phyloP scores from a whole-genome alignment of 2,329 filamentous ascomycete genomes.

The Cladosporium sp. region DNA sequence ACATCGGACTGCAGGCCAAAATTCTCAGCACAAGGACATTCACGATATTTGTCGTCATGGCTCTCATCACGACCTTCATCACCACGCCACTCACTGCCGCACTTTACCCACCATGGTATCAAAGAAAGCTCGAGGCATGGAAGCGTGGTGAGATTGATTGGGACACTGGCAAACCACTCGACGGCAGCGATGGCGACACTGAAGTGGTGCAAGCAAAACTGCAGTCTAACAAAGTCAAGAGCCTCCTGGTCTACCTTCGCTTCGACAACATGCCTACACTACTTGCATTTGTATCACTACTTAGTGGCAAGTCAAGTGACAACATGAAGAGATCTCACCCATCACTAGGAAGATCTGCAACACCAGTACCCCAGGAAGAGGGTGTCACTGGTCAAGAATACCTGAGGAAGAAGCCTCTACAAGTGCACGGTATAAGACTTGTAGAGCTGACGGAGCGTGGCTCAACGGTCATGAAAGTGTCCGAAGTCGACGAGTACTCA shows the following conservation, averaged over 20 bases:
- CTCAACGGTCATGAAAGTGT: constrained; percentile 91
- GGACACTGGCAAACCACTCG: constrained; percentile 58
- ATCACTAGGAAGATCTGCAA: constrained; percentile 18
- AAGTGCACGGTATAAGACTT: constrained; percentile 80
- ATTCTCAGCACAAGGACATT: constrained; percentile 80
- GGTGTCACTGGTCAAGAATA: neutral
- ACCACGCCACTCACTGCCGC: constrained; percentile 72
- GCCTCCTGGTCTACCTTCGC: constrained; percentile 74
- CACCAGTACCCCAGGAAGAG: constrained; percentile 10
- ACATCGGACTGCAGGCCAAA: constrained; percentile 76
- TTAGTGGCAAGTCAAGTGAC: constrained; percentile 55
- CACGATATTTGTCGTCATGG: constrained; percentile 94
- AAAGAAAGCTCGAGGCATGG: constrained; percentile 68
- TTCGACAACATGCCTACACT: constrained; percentile 79
- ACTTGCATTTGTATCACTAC: constrained; percentile 75
- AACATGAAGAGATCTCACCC: constrained; percentile 37
- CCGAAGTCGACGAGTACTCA: constrained; percentile 68
- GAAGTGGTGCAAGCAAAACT: constrained; percentile 47
- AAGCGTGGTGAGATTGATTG: constrained; percentile 87
- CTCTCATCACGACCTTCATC: constrained; percentile 75
- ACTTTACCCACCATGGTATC: constrained; percentile 75
- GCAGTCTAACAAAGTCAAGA: constrained; percentile 51
- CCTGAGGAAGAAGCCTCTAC: constrained; percentile 47
- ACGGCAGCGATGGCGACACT: constrained; percentile 28
- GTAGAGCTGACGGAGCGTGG: constrained; percentile 86